phyloP scores from a whole-genome alignment of 192 early-diverging fungal species.

The Podila epigama region DNA sequence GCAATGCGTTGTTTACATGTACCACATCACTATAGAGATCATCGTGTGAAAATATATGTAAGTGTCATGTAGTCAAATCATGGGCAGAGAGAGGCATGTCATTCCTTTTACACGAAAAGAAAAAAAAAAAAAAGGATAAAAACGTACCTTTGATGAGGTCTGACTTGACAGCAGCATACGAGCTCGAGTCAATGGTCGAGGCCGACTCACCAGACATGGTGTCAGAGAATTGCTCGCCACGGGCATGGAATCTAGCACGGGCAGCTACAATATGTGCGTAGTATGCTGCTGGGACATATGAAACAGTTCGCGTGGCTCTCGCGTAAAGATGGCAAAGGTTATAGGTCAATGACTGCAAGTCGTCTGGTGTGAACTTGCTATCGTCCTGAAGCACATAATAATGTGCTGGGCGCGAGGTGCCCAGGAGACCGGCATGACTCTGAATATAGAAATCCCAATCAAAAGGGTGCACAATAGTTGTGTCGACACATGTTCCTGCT shows the following conservation, averaged over 20 bases:
- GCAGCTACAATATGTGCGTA: constrained; percentile 90
- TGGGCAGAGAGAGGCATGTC: too few species aligned
- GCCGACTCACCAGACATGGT: constrained; percentile 31
- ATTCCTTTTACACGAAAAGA: too few species aligned
- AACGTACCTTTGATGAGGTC: constrained; percentile 40
- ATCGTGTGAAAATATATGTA: too few species aligned
- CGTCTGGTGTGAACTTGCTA: constrained; percentile 78
- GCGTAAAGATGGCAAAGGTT: constrained; percentile 90
- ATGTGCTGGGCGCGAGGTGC: constrained; percentile 90
- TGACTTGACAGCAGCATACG: constrained; percentile 46
- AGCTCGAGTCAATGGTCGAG: constrained; percentile 10
- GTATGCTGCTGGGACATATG: constrained; percentile 88
- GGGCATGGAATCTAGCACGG: constrained; percentile 84
- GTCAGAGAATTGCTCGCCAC: constrained; percentile 59
- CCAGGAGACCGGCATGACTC: constrained; percentile 91
- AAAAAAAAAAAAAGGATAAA: neutral
- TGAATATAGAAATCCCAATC: constrained; percentile 91
- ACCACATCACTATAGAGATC: too few species aligned
- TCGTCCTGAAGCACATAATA: constrained; percentile 94
- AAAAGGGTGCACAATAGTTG: constrained; percentile 73
- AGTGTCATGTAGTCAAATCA: too few species aligned
- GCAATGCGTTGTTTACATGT: too few species aligned
- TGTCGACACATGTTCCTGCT: constrained; percentile 83
- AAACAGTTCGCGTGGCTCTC: constrained; percentile 86
- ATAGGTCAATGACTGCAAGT: constrained; percentile 88